Conservation (phyloP, 208 protist species). For the Leishmania gerbilli region DNA sequence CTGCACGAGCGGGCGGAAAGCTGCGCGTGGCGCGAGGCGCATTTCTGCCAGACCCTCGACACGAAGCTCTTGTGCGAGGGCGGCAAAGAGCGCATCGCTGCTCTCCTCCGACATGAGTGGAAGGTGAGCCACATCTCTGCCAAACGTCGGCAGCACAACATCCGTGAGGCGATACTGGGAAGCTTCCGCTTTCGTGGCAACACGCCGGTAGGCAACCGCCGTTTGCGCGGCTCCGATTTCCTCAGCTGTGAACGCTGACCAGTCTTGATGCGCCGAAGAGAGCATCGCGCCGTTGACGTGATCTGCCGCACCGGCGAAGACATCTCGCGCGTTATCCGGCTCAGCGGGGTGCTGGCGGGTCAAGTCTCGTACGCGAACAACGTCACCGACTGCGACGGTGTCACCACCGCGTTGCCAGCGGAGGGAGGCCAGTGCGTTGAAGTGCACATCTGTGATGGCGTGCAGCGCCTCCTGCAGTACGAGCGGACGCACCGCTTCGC, state of each 20-base stretch:
- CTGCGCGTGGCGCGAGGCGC: constrained; percentile 48
- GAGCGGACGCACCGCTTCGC: constrained; percentile 54
- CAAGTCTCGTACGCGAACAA: constrained; percentile 35
- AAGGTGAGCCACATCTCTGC: constrained; percentile 16
- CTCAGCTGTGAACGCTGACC: constrained; percentile 25
- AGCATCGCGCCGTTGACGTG: constrained; percentile 69
- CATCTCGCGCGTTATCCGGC: constrained; percentile 23
- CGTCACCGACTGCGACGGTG: constrained; percentile 57
- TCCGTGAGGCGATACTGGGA: constrained; percentile 44
- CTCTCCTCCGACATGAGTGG: constrained; percentile 6
- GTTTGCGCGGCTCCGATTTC: neutral
- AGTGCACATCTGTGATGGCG: constrained; percentile 74
- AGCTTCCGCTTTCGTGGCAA: constrained; percentile 48
- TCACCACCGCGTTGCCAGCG: constrained; percentile 51
- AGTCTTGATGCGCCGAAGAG: constrained; percentile 51
- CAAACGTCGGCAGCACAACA: constrained; percentile 76
- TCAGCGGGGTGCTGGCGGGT: neutral
- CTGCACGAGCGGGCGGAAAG: constrained; percentile 63
- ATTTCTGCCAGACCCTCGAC: constrained; percentile 59
- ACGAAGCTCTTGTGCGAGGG: constrained; percentile 54
- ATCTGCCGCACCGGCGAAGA: constrained; percentile 68
- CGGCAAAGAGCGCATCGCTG: constrained; percentile 19
- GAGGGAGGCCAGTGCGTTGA: constrained; percentile 79
- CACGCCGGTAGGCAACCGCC: constrained; percentile 8
- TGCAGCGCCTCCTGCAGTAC: constrained; percentile 74